Evolutionary conservation across 345 rosid genomes (phyloP), one percentile per base, ranked within the genome.

Genomic region (Mangifera indica): DNA sequence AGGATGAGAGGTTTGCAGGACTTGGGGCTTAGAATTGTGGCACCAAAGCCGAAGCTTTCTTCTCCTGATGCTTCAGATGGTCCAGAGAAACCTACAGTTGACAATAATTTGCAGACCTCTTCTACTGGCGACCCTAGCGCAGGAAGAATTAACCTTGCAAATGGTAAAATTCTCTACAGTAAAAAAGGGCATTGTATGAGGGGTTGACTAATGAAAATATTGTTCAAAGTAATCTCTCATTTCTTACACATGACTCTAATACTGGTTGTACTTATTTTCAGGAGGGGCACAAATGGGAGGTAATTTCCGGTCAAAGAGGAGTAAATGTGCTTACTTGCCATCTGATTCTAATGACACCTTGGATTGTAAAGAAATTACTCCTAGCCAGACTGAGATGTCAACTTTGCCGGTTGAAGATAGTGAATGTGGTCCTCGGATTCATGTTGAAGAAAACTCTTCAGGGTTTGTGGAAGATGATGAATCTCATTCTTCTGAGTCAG

Each of bases 1-100:
- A 85, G 92, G 58, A 88, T 88, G 97, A 93, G 97, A 87, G 97
- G 91, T 52, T 81, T 90, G 83, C 93, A 86, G 76, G 97, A 96
- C 78, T 84, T 93, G 59, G 97, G 95, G 71, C 87, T 84, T 53
- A 88, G 76, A 84, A 84, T 86, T 69, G 55, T 86, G 59, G 60
- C 85, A 70, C 77, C 85, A 51, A 91, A 91, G 82, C 78, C 93
- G 74, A 91, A 83, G 84, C 57, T 72, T 76, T 65, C 81, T 17
- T 69, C 77, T 62, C 78, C 87, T 62, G 79, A 74, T 79, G 87
- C 81, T 69, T 78, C 77, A 69, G 87, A 85, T 83, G 79, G 81
- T 56, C 74, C 82, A 60, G 62, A 71, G 57, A 84, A 84, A 82
- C 83, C 78, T 70, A 71, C 78, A 37, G 75, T 59, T 58, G 85